phyloP scores from a whole-genome alignment of 768 basidiomycete species.

The Mycena filopes region DNA sequence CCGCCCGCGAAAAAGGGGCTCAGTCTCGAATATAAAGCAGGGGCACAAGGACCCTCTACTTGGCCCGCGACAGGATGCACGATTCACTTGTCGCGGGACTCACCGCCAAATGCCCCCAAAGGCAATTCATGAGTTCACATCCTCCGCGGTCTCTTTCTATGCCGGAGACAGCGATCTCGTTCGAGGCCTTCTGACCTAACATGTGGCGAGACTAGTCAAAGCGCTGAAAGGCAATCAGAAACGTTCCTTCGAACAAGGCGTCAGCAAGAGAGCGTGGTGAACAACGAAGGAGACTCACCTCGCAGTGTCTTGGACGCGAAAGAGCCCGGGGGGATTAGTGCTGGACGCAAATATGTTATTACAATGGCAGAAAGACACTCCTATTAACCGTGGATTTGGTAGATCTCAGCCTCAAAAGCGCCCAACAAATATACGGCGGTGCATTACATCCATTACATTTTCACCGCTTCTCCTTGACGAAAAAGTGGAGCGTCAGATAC shows the following conservation, averaged over 20 bases:
- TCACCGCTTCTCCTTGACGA: conserved; percentile 82
- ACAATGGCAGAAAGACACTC: background rate
- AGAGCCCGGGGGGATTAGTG: background rate
- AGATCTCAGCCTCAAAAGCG: conserved; percentile 3
- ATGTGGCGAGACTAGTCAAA: background rate
- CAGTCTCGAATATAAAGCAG: too few species aligned
- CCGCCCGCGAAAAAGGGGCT: too few species aligned
- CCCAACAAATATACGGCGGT: background rate
- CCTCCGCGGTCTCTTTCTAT: background rate
- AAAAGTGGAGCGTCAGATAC: conserved; percentile 85
- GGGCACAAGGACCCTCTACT: too few species aligned
- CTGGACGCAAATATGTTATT: background rate
- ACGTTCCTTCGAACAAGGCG: background rate
- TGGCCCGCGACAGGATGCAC: too few species aligned
- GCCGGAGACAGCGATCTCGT: background rate
- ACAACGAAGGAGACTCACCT: background rate
- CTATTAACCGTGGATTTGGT: conserved; percentile 23
- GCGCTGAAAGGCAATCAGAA: background rate
- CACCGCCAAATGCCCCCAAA: conserved; percentile 4
- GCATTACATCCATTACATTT: background rate
- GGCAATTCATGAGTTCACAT: background rate
- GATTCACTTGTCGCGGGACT: too few species aligned
- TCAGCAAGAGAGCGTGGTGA: background rate
- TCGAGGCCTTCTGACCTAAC: background rate
- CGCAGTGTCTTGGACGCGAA: too few species aligned